Base-by-base conservation (phyloP, 2,329 filamentous ascomycete species). In the Sporothrix mexicana region DNA sequence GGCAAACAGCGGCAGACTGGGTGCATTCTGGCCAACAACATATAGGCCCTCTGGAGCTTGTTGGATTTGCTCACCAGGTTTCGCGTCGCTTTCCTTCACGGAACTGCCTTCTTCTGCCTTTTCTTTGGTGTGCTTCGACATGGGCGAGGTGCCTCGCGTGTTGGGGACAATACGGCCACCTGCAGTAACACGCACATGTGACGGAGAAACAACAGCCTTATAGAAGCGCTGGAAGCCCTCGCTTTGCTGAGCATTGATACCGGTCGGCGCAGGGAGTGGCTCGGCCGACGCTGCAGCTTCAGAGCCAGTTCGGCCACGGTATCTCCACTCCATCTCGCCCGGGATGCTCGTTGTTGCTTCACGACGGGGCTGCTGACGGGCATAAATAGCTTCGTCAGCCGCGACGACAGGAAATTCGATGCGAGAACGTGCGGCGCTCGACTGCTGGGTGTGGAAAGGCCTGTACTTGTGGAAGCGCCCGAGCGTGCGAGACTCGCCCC, bases 151-250 rank as follows among this genome's bases (percentile, higher is more conserved):
- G 13, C 82, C 84, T 59, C 88, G 85, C 47, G 85, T 90, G 77
- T 91, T 91, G 67, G 89, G 89, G 0, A 92, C 90, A 76, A 92
- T 91, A 51, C 88, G 85, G 57, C 90, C 90, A 73, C 90, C 89
- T 73, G 90, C 90, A 23, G 90, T 92, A 68, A 92, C 90, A 17
- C 90, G 87, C 74, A 91, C 86, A 79, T 91, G 88, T 15, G 88
- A 90, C 8, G 90, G 90, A 47, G 90, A 92, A 4, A 88, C 85
- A n/a, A 91, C 90, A 12, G 89, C 88, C 78, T 90, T 89, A 81
- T 89, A 91, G 78, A 92, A 92, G 70, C 86, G 84, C 78, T 90
- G 87, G 76, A 92, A 92, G n/a, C 90, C 90, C 78, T 91, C 88
- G 47, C 85, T 85, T 76, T 87, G 86, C 78, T 91, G 89, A 36